Conservation (phyloP, 31 red algal genomes). For the Odonthalia washingtoniensis region DNA sequence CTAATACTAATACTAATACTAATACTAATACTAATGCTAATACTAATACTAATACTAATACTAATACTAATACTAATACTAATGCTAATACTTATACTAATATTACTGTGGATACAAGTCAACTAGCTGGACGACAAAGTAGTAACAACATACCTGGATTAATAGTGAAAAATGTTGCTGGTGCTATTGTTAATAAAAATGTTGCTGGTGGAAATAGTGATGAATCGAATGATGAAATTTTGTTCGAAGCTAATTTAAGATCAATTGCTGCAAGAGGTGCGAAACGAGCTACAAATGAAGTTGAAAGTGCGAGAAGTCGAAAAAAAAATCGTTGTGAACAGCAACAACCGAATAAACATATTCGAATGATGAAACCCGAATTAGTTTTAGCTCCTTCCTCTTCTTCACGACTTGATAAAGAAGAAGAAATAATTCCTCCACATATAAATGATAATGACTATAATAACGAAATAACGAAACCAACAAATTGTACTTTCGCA, state of each 20-base stretch:
- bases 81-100: no score
- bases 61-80: no score
- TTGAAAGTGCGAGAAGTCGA: background rate
- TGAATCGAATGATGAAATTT: background rate
- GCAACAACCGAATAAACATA: background rate
- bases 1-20: no score
- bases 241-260: background rate
- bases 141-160: no score
- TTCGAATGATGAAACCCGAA: background rate
- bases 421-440: background rate
- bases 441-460: background rate
- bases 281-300: background rate
- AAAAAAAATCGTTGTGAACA: background rate
- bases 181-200: background rate
- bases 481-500: background rate
- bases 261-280: background rate
- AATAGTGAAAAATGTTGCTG: background rate
- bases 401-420: background rate
- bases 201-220: background rate
- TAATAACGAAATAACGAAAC: background rate
- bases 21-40: no score
- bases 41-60: no score
- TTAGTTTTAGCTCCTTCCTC: background rate
- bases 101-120: no score
- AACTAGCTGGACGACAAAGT: no score